Evolutionary conservation across 2,329 filamentous ascomycete species (phyloP).

Genomic region (Aspergillus luchuensis): DNA sequence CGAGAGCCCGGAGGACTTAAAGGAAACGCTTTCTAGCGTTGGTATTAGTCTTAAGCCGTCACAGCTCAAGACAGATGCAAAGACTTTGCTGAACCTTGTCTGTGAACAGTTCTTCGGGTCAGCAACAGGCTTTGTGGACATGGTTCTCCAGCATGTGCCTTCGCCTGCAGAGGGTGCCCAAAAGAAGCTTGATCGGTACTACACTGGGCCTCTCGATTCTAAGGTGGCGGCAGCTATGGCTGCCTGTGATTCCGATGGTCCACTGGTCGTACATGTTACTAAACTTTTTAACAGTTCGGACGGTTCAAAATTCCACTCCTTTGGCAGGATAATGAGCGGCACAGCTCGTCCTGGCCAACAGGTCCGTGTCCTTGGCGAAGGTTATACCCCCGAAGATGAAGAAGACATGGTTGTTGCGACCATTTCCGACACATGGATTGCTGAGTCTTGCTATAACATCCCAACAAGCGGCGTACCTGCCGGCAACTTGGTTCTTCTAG

Average conservation of each 20-base stretch:
- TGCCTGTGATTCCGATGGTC: conserved; percentile 83
- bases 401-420: conserved; percentile 93
- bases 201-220: conserved; percentile 85
- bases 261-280: conserved; percentile 85
- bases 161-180: conserved; percentile 79
- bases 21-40: conserved; percentile 72
- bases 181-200: conserved; percentile 78
- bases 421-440: conserved; percentile 83
- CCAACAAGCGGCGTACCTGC: conserved; percentile 89
- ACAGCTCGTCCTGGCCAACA: conserved; percentile 78
- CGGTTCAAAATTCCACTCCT: conserved; percentile 85
- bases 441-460: conserved; percentile 90
- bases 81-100: conserved; percentile 81
- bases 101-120: conserved; percentile 96
- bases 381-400: conserved; percentile 94
- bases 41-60: conserved; percentile 89
- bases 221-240: conserved; percentile 79
- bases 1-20: conserved; percentile 81
- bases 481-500: conserved; percentile 88
- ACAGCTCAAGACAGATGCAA: conserved; percentile 87
- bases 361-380: conserved; percentile 90
- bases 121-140: conserved; percentile 88
- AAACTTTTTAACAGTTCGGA: conserved; percentile 91
- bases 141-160: conserved; percentile 86
- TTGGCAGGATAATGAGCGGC: conserved; percentile 90